These are phyloP conservation scores for Entomortierella beljakovae DNA, from an alignment of 192 early-diverging fungal species.

Conservation along the genomic window DNA sequence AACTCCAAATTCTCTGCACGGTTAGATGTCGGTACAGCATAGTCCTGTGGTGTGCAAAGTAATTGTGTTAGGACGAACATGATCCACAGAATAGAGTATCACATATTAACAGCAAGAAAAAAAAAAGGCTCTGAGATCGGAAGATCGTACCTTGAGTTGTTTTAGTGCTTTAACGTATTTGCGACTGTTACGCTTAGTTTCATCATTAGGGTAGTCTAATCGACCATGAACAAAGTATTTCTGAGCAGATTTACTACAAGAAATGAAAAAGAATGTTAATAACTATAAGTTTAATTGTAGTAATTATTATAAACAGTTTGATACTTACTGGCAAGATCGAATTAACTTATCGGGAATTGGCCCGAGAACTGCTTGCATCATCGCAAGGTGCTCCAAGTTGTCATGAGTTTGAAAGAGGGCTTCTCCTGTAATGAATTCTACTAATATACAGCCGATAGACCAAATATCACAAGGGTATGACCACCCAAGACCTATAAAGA, in stretches of 20 bases:
- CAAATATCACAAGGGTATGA: constrained; percentile 98
- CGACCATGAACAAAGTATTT: constrained; percentile 65
- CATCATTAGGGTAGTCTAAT: constrained; percentile 66
- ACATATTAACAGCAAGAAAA: background rate
- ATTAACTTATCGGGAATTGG: constrained; percentile 76
- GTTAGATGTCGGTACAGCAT: constrained; percentile 52
- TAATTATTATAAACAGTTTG: too few species aligned
- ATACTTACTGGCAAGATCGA: constrained; percentile 55
- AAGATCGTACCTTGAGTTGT: constrained; percentile 60
- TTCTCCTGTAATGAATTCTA: constrained; percentile 95
- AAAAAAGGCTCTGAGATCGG: background rate
- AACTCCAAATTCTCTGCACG: constrained; percentile 59
- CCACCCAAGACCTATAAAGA: constrained; percentile 79
- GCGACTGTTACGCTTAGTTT: constrained; percentile 64
- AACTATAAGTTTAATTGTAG: background rate
- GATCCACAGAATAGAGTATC: background rate
- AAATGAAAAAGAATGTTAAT: background rate
- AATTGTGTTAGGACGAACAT: too few species aligned
- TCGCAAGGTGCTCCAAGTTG: constrained; percentile 94
- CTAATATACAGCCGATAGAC: constrained; percentile 98
- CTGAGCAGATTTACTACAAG: constrained; percentile 53
- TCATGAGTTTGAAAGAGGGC: constrained; percentile 98
- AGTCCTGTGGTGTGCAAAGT: constrained; percentile 18
- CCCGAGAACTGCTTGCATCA: constrained; percentile 97
- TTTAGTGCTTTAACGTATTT: constrained; percentile 72